Base-by-base conservation (phyloP, 1,284 basidiomycete genomes). In the Ceratobasidium sp. region DNA sequence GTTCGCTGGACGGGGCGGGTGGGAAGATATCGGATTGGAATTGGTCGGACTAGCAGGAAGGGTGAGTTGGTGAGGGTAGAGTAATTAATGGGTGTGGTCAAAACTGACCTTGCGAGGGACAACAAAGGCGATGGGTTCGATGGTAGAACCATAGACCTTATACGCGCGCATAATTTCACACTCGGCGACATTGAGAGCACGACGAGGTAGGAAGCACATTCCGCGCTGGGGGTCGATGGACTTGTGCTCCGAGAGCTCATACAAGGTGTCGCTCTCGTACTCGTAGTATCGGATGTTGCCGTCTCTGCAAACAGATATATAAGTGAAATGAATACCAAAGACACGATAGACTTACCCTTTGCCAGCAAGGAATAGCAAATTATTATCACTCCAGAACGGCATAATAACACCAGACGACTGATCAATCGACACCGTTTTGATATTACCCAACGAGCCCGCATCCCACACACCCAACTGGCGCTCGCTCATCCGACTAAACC, bases 361-460 rank as follows among this genome's bases (percentile, higher is more conserved):
- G 69, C 93, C 93, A 83, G 92, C 96, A 79, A 99, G 89, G 91
- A 98, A 98, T 78, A 98, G 87, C 77, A 99, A 92, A 80, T 95
- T 93, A 85, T 97, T 98, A 81, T 98, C 96, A 65, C 91, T 92
- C 92, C 95, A 99, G 91, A 97, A 98, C 0, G 97, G 97, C 96
- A 99, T 98, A 71, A 98, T 85, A 54, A 98, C 95, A 68, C 97
- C 97, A 28, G 95, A 91, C 77, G 93, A 94, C 84, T 96, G 95
- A 85, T 98, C 96, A 79, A 97, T 88, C 28, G 88, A 89, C 75
- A 91, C 87, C 78, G 91, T 95, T 86, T 96, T 96, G 81, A 96
- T 82, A 83, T 91, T 94, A 64, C 84, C 87, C 78, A 97, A 84
- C 26, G 90, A 88, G 3, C 91, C 89, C 0, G 93, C 90, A 82